Evolutionary conservation across 2,329 filamentous ascomycete genomes (phyloP), one percentile per base, ranked within the genome.

Genomic region (Aspergillus proliferans): DNA sequence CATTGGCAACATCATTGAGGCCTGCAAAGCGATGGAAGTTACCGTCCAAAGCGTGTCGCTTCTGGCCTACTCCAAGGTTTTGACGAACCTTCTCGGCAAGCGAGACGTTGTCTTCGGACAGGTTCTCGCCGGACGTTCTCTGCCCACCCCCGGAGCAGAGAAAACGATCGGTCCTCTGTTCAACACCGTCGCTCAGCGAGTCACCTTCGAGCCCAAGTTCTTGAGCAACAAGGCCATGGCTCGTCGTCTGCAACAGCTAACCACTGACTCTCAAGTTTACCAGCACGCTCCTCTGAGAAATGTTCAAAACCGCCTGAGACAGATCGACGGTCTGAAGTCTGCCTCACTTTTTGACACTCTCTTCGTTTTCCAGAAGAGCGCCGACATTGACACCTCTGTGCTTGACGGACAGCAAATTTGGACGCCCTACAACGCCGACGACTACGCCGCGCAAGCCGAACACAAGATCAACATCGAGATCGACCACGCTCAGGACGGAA

Each of bases 201-300:
- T 76, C 33, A 56, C 51, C 3, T 54, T 73, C 19, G 58, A 66
- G 22, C 48, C 58, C 2, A 59, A 59, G 4, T 47, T 71, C 62
- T 3, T 78, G 68, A 77, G 53, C 56, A 50, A 67, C 63, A 52
- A 50, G 14, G 53, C 52, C 2, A 54, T 73, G n/a, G 67, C 74
- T n/a, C 62, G 65, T 21, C 63, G 63, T 24, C 67, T 73, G 26
- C 77, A 80, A 44, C 58, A 71, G 0, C 68, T 73, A 48, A 78
- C 75, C 43, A 60, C 69, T 4, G 65, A 67, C 6, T 65, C 70
- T 14, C 63, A 78, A 38, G 65, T 69, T 0, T 74, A 73, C 50
- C 78, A 80, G 50, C 76, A 80, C 52, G 78, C 76, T 1, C 68
- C 78, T 8, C 61, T 80, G 24, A 60, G 76, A 24, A 67, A 73